Base-by-base conservation (phyloP, 1,284 basidiomycete genomes). In the Apiotrichum domesticum region DNA sequence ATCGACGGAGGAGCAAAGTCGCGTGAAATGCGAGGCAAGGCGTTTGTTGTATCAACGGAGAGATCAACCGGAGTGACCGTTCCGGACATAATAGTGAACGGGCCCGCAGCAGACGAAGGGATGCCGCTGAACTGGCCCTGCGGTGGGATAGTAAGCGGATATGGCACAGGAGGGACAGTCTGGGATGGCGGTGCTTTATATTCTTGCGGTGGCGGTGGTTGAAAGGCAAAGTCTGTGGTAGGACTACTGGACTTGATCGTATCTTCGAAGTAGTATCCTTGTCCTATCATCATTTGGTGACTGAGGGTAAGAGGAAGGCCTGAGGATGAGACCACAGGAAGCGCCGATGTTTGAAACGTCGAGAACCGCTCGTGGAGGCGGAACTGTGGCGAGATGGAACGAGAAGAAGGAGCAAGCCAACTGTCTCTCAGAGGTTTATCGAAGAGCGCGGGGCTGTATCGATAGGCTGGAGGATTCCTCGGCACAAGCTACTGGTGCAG, bases 1-100 rank as follows among this genome's bases (percentile, higher is more conserved):
- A 54, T 64, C 8, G 62, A 63, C 2, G 73, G 72, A 15, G 71
- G 59, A 8, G 64, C 66, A 58, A 76, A 76, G 44, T 76, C 71
- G 14, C 71, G 66, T 11, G 69, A 73, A 48, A 75, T 76, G 21
- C 72, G 68, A 6, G 74, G 73, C 7, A 76, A 65, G 11, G 66
- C 63, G 60, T 70, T 39, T 63, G 50, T 29, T 14, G 35, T 40
- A 32, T 40, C 37, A n/a, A 37, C 35, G 11, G 47, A 37, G 14
- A 40, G 47, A n/a, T 49, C 47, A 40, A 49, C 47, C 10, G 47
- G 54, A 2, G 66, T 67, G 2, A 57, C 55, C 33, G 40, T 43
- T n/a, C 50, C 50, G 7, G 50, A 43, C 50, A 51, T 51, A 41
- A 14, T 14, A 15, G 47, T 37, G 35, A 49, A 49, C 6, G 47